Base-by-base conservation (phyloP, 306 rosid species). In the Vicia faba region DNA sequence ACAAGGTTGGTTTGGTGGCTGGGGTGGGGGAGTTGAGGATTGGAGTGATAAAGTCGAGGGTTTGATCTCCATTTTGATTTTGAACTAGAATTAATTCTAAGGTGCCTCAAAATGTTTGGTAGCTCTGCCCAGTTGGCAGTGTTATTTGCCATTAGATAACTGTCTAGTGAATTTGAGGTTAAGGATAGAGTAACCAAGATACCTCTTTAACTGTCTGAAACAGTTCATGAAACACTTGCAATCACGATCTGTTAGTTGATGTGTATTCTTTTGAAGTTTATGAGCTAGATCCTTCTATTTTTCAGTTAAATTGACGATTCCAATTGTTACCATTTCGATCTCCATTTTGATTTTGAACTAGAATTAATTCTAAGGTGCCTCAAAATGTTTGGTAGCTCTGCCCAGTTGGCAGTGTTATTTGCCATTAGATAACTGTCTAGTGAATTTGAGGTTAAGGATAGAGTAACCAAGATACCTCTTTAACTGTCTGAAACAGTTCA, bases 241-340 rank as follows among this genome's bases (percentile, higher is more conserved):
- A 6, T 19, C 18, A 2, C 23, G 44, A 14, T 54, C 49, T 23
- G 4, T 26, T 45, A 23, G 18, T 33, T 41, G 31, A 28, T 57
- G 41, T 40, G 20, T 61, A 14, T 38, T 36, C 36, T 18, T 58
- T 16, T 1, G 71, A 70, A 58, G 48, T 58, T 56, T 62, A 25
- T 11, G 70, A 38, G 55, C 67, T 28, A n/a, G 23, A 20, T 20
- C 23, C 23, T 20, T 20, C 23, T 20, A 69, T 48, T 60, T 75
- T 36, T 75, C 40, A 58, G 9, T 66, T 48, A 14, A 53, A 26
- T 59, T 58, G 68, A 64, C 64, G 20, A 66, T 69, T 71, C 18
- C 45, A 61, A 50, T 43, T 74, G 23, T 69, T 50, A 70, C 67
- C 56, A 76, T n/a, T n/a, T n/a, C n/a, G n/a, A n/a, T n/a, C 0